Conservation (phyloP, 2,329 filamentous ascomycete species). For the Pleomassaria siparia region DNA sequence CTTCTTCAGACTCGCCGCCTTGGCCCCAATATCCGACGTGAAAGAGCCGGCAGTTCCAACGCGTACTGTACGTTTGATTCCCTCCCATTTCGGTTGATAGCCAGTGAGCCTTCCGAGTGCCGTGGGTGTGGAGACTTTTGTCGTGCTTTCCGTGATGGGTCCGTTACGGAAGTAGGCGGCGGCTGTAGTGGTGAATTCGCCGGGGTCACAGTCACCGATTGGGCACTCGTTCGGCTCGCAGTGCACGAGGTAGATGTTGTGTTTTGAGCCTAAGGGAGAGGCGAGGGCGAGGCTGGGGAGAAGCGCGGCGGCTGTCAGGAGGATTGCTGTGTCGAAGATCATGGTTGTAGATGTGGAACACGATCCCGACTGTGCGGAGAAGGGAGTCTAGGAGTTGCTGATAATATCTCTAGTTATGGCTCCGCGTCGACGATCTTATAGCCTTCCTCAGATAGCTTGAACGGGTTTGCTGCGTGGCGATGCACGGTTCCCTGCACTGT, state of each 20-base stretch:
- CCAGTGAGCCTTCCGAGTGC: slow-evolving; percentile 3
- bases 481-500: background rate
- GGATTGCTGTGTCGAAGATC: slow-evolving; percentile 3
- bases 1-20: slow-evolving; percentile 11
- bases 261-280: slow-evolving; percentile 15
- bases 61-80: slow-evolving; percentile 9
- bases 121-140: slow-evolving; percentile 1
- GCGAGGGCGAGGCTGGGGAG: slow-evolving; percentile 4
- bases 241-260: slow-evolving; percentile 18
- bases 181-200: slow-evolving; percentile 12
- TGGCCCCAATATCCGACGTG: slow-evolving; percentile 10
- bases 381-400: background rate
- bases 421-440: background rate
- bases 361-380: too few species aligned
- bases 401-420: background rate
- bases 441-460: background rate
- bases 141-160: slow-evolving; percentile 7
- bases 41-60: slow-evolving; percentile 16
- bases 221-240: slow-evolving; percentile 16
- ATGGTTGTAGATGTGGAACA: slow-evolving; percentile 3
- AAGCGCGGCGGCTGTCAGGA: slow-evolving; percentile 8
- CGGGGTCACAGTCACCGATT: slow-evolving; percentile 16
- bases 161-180: slow-evolving; percentile 15
- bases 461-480: background rate
- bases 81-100: slow-evolving; percentile 13